Conservation (phyloP, 768 basidiomycete genomes). For the Amanita pallidorosea region DNA sequence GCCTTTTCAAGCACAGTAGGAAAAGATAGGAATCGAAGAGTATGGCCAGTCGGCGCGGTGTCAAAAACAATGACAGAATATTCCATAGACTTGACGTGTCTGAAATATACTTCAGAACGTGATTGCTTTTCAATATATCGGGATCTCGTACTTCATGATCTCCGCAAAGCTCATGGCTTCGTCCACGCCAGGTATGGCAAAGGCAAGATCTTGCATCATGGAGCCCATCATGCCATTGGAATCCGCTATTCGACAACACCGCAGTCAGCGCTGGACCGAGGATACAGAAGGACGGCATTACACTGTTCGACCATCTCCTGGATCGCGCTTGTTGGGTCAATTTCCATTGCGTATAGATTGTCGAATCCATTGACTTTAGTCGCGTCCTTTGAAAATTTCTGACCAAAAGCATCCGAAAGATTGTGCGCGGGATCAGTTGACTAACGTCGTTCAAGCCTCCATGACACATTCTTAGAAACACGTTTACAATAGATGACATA, state of each 20-base stretch:
- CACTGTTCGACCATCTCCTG: constrained; percentile 99
- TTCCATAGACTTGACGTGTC: constrained; percentile 99
- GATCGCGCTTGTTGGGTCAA: constrained; percentile 94
- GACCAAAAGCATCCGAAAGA: constrained; percentile 94
- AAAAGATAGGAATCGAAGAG: constrained; percentile 97
- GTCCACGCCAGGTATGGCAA: constrained; percentile 98
- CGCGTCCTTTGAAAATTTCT: constrained; percentile 99
- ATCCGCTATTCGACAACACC: constrained; percentile 43
- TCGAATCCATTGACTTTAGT: constrained; percentile 96
- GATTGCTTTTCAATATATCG: neutral
- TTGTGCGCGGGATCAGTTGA: constrained; percentile 99
- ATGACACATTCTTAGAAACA: too few species aligned
- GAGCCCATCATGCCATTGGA: constrained; percentile 93
- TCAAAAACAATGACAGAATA: constrained; percentile 99
- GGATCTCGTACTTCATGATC: constrained; percentile 85
- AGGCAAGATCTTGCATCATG: constrained; percentile 99
- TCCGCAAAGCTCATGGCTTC: constrained; percentile 99
- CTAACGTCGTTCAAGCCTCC: constrained; percentile 25
- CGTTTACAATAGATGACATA: constrained; percentile 26
- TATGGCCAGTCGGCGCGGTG: constrained; percentile 98
- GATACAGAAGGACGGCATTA: constrained; percentile 24
- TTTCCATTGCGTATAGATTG: constrained; percentile 98
- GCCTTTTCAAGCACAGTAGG: constrained; percentile 97
- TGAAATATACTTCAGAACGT: constrained; percentile 19
- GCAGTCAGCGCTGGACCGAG: constrained; percentile 3